Base-by-base conservation (phyloP, 2,329 filamentous ascomycete genomes). In the Exutisphaerella laricina region DNA sequence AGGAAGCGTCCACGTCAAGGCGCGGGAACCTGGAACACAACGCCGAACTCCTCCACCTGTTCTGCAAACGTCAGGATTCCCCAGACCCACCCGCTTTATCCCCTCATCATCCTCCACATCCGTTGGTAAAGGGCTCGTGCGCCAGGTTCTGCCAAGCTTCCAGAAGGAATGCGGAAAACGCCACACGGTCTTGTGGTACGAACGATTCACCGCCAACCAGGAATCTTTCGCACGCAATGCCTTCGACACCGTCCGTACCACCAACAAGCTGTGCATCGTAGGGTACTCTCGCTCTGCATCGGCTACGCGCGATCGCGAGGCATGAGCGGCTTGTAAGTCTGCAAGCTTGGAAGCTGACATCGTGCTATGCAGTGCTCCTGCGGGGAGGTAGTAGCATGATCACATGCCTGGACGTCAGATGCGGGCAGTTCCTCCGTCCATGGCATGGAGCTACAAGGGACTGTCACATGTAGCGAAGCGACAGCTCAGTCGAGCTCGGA, bases 401-500 rank as follows among this genome's bases (percentile, higher is more conserved):
- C 40, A 36, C 40, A 42, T 36, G 31, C 20, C 13, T 12, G n/a
- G 23, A 43, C 17, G 14, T 43, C 23, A 43, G 21, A 31, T 17
- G 21, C 39, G 23, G 31, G 13, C 32, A 17, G 29, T 35, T 36
- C 39, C 36, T 41, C 41, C 41, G 31, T 23, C 17, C 20, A 21
- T 34, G 32, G 43, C 34, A 21, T 30, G 17, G 38, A 37, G 10
- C 45, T 37, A 29, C 36, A 29, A 35, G 22, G 40, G 29, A 26
- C 43, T 52, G 25, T 48, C 47, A 49, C 43, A 47, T 52, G 49
- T 39, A 39, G 42, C 45, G 32, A 41, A 31, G 39, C 44, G 41
- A 47, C 48, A 34, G 44, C 41, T 45, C 26, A 21, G 22, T 34
- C 34, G 36, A 39, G 39, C 20, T 35, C 21, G 39, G 12, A 30